Conservation (phyloP, 352 stramenopile genomes). For the Phytophthora boehmeriae region DNA sequence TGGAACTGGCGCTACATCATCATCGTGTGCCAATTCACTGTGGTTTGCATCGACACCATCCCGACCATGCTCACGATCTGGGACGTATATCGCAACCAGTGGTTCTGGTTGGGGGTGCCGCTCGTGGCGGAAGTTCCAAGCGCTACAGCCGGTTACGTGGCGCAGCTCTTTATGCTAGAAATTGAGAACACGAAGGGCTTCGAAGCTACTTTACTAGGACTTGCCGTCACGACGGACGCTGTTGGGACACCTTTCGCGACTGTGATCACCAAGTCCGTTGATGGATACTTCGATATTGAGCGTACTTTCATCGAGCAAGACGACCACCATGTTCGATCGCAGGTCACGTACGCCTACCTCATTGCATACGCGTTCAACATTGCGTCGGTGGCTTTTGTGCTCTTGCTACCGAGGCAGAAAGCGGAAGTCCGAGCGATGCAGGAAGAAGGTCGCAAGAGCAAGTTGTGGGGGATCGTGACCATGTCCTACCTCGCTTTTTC, state of each 20-base stretch:
- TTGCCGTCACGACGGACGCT: constrained; percentile 39
- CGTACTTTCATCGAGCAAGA: constrained; percentile 41
- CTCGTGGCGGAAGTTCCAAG: constrained; percentile 46
- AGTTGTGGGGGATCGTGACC: constrained; percentile 38
- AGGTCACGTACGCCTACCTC: constrained; percentile 51
- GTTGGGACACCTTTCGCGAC: constrained; percentile 50
- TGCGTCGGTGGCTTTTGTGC: constrained; percentile 41
- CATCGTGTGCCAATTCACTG: constrained; percentile 35
- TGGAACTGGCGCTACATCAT: constrained; percentile 65
- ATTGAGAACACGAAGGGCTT: constrained; percentile 43
- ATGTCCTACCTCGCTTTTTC: constrained; percentile 42
- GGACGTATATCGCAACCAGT: constrained; percentile 60
- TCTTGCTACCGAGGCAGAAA: constrained; percentile 56
- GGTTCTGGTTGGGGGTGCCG: constrained; percentile 62
- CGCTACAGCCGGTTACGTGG: constrained; percentile 37
- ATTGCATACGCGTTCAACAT: constrained; percentile 61
- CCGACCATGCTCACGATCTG: constrained; percentile 63
- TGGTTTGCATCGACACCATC: constrained; percentile 48
- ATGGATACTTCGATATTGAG: constrained; percentile 55
- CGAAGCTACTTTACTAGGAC: constrained; percentile 51
- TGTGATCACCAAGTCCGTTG: constrained; percentile 57
- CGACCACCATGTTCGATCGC: constrained; percentile 41
- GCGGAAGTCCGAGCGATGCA: constrained; percentile 43
- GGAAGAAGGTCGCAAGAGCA: constrained; percentile 39
- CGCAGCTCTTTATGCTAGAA: constrained; percentile 52